These are phyloP conservation scores for Podospora pseudopauciseta DNA, from an alignment of 495 filamentous ascomycete genomes.

Conservation along the genomic window DNA sequence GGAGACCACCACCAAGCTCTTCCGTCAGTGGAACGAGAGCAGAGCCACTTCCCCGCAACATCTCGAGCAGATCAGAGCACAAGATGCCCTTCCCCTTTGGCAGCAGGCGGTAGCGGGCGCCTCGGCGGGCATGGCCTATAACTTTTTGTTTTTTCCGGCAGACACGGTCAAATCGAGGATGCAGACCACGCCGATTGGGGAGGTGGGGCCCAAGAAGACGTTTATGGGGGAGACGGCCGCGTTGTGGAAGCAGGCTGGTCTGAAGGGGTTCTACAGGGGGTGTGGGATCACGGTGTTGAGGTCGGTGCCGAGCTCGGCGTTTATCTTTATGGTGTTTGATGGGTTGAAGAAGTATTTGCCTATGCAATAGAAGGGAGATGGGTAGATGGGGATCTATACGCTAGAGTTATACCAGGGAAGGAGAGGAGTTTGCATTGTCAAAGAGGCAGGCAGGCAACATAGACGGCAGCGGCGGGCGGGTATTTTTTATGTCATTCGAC, in stretches of 20 bases:
- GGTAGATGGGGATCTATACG: background rate
- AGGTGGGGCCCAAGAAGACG: slow-evolving; percentile 44
- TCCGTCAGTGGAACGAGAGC: slow-evolving; percentile 47
- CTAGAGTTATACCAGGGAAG: background rate
- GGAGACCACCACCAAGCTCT: slow-evolving; percentile 69
- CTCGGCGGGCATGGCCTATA: slow-evolving; percentile 88
- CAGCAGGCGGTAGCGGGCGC: slow-evolving; percentile 87
- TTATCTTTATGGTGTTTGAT: slow-evolving; percentile 95
- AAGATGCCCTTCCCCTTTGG: slow-evolving; percentile 56
- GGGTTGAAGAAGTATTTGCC: slow-evolving; percentile 65
- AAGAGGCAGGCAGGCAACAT: background rate
- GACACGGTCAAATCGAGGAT: slow-evolving; percentile 96
- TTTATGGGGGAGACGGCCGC: slow-evolving; percentile 67
- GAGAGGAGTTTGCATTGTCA: slow-evolving; percentile 4
- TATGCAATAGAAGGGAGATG: slow-evolving; percentile 27
- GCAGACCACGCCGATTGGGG: slow-evolving; percentile 76
- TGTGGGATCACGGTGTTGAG: slow-evolving; percentile 90
- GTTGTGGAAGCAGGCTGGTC: slow-evolving; percentile 75
- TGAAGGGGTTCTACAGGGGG: slow-evolving; percentile 84
- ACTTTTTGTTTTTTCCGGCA: slow-evolving; percentile 93
- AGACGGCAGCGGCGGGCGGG: background rate
- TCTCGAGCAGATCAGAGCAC: slow-evolving; percentile 27
- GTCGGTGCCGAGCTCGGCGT: slow-evolving; percentile 88
- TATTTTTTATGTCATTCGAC: background rate
- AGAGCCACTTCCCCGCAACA: slow-evolving; percentile 30